Evolutionary conservation across 768 basidiomycete species (phyloP), one percentile per base, ranked within the genome.

Genomic region (Lyophyllum shimeji): DNA sequence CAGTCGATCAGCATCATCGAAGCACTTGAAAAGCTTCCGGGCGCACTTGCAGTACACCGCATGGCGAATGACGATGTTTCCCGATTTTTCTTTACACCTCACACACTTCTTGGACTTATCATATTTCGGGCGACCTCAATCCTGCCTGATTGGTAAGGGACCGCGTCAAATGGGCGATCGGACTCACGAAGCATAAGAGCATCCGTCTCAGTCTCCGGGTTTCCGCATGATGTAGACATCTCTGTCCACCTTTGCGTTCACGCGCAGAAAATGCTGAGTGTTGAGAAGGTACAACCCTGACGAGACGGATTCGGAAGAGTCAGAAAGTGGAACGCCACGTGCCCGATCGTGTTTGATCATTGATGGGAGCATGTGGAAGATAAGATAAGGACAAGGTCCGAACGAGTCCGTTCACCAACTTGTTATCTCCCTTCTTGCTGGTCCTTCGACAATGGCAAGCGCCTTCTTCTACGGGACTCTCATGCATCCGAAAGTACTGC

Each of bases 401-500:
- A 37, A 13, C 12, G 15, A 37, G 12, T 37, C 12, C 34, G 4
- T 13, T 13, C 34, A 17, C 3, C 15, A 3, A 37, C 11, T 12
- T 3, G 34, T 37, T 37, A 29, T 29, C 29, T 29, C 5, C 5
- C 12, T 3, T 44, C 20, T 31, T 17, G 25, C 25, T 24, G 20
- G 18, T 53, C 23, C 34, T 40, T 18, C 46, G 13, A 9, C 24
- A 7, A 61, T 61, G 60, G 44, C 50, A 17, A 58, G 60, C 18
- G 86, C 86, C 17, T 95, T 95, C 71, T 90, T 93, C 75, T 94
- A 95, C 70, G 95, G 95, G 12, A 96, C 92, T 0, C 75, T 98
- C 20, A 85, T 95, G 79, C 92, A 95, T 63, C 93, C 94, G 6
- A 82, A 82, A 48, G 89, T 98, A 64, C 74, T 97, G 37, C 81